Evolutionary conservation across 768 basidiomycete species (phyloP), one percentile per base, ranked within the genome.

Genomic region (Boletus tylopilopsis): DNA sequence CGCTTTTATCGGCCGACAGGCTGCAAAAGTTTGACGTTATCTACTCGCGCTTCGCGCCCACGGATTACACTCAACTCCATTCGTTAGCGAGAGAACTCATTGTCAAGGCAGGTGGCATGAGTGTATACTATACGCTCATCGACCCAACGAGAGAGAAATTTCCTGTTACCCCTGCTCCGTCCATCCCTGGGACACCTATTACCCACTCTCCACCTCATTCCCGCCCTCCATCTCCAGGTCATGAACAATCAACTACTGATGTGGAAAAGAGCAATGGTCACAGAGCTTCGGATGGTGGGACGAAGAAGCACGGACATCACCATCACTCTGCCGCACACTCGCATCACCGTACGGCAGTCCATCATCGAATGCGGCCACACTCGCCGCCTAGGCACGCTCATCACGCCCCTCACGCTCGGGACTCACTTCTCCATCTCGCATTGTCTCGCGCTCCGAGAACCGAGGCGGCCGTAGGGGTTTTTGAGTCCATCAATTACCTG

Each of bases 401-500:
- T 47, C 59, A 64, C 46, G 40, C 62, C 4, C 57, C 67, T 40
- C 71, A 72, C 32, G 59, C 51, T 5, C 72, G 75, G 24, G 60
- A 64, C 13, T 72, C 74, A 6, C 58, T 76, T 18, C 59, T 74
- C 25, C 72, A 73, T 42, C 48, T 73, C 7, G 63, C 76, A 0
- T 52, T 71, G 16, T 60, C 65, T 25, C 68, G 57, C 22, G 52
- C 55, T 15, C 51, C 60, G 27, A 70, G 65, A 53, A 56, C 55
- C 16, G 82, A 87, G 58, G 69, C 73, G 24, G 77, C 76, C 0
- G 87, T 89, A 0, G 87, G 85, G 3, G 80, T 85, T n/a, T 89
- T 88, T 51, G 87, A 89, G 68, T 78, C 78, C 3, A 80, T 86
- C 55, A 67, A 78, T 27, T 88, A 87, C 60, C 68, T 87, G 47